Conservation (phyloP, 805 yeast species). For the Nadsonia fulvescens region DNA sequence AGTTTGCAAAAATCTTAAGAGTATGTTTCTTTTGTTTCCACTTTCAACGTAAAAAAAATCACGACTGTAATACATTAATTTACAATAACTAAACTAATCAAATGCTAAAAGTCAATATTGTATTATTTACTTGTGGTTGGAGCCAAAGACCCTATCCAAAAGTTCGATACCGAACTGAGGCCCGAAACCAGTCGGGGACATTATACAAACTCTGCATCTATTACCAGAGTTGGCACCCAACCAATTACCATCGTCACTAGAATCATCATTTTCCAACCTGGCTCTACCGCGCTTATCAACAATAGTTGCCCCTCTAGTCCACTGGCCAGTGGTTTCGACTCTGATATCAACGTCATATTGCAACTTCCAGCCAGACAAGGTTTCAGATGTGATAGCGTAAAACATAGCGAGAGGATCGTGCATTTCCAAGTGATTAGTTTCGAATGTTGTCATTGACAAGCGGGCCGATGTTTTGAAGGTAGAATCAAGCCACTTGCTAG, state of each 20-base stretch:
- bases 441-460: conserved; percentile 9
- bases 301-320: conserved; percentile 21
- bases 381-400: conserved; percentile 14
- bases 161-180: no score
- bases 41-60: no score
- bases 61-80: no score
- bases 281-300: conserved; percentile 19
- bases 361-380: conserved; percentile 9
- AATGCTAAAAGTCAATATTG: no score
- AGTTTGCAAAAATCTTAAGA: no score
- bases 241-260: conserved; percentile 9
- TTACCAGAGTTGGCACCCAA: no score
- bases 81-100: no score
- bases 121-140: no score
- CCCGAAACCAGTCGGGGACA: no score
- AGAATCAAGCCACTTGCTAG: conserved; percentile 17
- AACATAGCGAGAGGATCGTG: conserved; percentile 25
- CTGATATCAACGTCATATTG: conserved; percentile 17
- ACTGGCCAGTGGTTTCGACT: conserved; percentile 22
- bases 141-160: no score
- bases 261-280: conserved; percentile 6
- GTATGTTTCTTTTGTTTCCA: no score
- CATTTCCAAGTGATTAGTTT: conserved; percentile 12
- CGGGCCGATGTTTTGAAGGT: conserved; percentile 13
- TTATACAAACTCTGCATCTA: no score